A percentile compares a stretch with the other conserved stretches of the same genome.
phyloP scores from a whole-genome alignment of 1,284 basidiomycete species.

The Apiotrichum domesticum region DNA sequence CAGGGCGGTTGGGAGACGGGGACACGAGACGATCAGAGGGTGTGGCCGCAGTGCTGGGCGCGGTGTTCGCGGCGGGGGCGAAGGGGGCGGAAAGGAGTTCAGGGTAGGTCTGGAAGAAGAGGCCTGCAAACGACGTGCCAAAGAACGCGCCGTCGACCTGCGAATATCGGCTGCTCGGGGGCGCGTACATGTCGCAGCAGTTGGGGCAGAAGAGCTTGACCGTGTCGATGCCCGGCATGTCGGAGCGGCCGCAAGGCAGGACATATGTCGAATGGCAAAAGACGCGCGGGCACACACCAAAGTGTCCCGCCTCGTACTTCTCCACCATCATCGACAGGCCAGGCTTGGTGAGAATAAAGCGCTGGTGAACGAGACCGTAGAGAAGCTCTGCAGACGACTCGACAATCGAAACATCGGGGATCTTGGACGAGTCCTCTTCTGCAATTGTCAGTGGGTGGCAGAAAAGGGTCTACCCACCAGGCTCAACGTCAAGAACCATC shows the following conservation, averaged over 20 bases:
- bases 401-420: slow-evolving; percentile 87
- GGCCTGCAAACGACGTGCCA: slow-evolving; percentile 94
- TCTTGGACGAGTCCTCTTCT: slow-evolving; percentile 82
- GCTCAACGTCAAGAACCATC: slow-evolving; percentile 99
- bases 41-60: slow-evolving; percentile 36
- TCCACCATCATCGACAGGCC: slow-evolving; percentile 97
- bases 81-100: slow-evolving; percentile 83
- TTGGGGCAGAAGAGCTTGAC: slow-evolving; percentile 99
- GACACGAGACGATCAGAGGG: slow-evolving; percentile 11
- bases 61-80: slow-evolving; percentile 33
- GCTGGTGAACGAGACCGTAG: slow-evolving; percentile 95
- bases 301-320: slow-evolving; percentile 89
- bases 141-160: slow-evolving; percentile 98
- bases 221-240: slow-evolving; percentile 95
- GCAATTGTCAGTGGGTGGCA: background rate
- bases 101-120: slow-evolving; percentile 96
- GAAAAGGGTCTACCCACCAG: slow-evolving; percentile 58
- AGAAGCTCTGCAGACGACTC: slow-evolving; percentile 96
- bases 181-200: slow-evolving; percentile 94
- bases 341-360: slow-evolving; percentile 90
- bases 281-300: slow-evolving; percentile 92
- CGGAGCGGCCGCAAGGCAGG: slow-evolving; percentile 90
- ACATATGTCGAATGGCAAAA: slow-evolving; percentile 87
- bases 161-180: slow-evolving; percentile 91
- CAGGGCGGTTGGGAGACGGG: slow-evolving; percentile 17